phyloP scores from a whole-genome alignment of 352 stramenopile species.

The Pythium oligandrum region DNA sequence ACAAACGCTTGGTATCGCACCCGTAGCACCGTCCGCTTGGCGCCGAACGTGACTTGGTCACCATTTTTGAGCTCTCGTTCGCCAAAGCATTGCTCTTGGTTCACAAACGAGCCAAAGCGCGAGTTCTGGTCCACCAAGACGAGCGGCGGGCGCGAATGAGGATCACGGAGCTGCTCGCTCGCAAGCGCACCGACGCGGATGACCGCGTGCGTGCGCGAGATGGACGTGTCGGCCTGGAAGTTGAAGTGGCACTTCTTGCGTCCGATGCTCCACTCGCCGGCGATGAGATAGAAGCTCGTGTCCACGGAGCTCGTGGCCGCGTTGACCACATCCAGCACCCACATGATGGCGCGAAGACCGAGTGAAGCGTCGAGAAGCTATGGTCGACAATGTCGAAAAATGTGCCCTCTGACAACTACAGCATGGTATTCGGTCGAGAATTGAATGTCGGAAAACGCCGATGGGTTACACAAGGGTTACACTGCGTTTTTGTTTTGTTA shows the following conservation, averaged over 20 bases:
- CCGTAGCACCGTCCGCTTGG: slow-evolving; percentile 73
- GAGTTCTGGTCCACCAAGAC: slow-evolving; percentile 77
- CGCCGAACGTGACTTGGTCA: slow-evolving; percentile 78
- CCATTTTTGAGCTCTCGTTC: slow-evolving; percentile 50
- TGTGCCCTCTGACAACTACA: no score
- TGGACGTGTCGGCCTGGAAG: slow-evolving; percentile 76
- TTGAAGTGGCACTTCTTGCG: slow-evolving; percentile 84
- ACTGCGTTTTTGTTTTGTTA: no score
- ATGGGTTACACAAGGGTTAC: no score
- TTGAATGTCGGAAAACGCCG: no score
- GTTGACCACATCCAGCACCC: slow-evolving; percentile 71
- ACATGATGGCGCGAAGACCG: slow-evolving; percentile 32
- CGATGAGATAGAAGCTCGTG: slow-evolving; percentile 75
- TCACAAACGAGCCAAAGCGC: slow-evolving; percentile 86
- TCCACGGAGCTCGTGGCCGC: slow-evolving; percentile 28
- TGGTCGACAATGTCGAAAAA: no score
- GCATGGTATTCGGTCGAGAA: no score
- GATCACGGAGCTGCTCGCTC: slow-evolving; percentile 49
- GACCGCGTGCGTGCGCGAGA: slow-evolving; percentile 74
- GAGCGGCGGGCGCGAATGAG: slow-evolving; percentile 51
- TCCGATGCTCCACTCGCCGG: slow-evolving; percentile 80
- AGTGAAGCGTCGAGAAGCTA: no score
- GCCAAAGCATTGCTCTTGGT: slow-evolving; percentile 57
- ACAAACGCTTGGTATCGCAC: slow-evolving; percentile 82
- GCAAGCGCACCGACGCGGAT: slow-evolving; percentile 67